Base-by-base conservation (phyloP, 108 stramenopile species). In the Discostella stelligeroides region DNA sequence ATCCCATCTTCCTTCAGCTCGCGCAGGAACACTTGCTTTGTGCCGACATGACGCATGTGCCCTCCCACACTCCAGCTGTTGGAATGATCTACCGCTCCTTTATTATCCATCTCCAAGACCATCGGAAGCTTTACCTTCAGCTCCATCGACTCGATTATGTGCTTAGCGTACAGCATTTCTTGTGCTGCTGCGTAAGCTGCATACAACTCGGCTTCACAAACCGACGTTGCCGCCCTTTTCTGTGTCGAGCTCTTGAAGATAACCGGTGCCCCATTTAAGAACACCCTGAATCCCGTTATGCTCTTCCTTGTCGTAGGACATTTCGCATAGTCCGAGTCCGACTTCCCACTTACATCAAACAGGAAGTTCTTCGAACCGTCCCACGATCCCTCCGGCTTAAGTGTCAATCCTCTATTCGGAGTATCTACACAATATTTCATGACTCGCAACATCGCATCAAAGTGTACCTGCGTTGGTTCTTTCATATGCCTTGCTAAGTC, bases 101-200 rank as follows among this genome's bases (percentile, higher is more conserved):
- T n/a, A n/a, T n/a, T 28, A 68, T 84, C 79, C 27, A 80, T 50
- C 42, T 84, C 48, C 27, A 81, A 46, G 27, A 64, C 27, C 80
- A 84, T 84, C 5, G 84, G 80, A 14, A 73, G 27, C 41, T 81
- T 28, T 0, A 84, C 84, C 29, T 67, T 53, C 50, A 84, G 48
- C 0, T 50, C 74, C n/a, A 80, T 46, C 24, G 61, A 70, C 8
- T 57, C 48, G 1, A 71, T 10, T 1, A 75, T 41, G 14, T 60
- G 25, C 23, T 74, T 45, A 29, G 50, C 71, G 42, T 60, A 67
- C 51, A 66, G n/a, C n/a, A n/a, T n/a, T n/a, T n/a, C n/a, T 47
- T 73, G 79, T 84, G 78, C 80, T 61, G 61, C 80, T 27, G 76
- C 70, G 29, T 65, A n/a, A n/a, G 28, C 24, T 59, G 29, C 49